These are phyloP conservation scores for Neurospora sp. DNA, from an alignment of 495 filamentous ascomycete species.

Conservation along the genomic window DNA sequence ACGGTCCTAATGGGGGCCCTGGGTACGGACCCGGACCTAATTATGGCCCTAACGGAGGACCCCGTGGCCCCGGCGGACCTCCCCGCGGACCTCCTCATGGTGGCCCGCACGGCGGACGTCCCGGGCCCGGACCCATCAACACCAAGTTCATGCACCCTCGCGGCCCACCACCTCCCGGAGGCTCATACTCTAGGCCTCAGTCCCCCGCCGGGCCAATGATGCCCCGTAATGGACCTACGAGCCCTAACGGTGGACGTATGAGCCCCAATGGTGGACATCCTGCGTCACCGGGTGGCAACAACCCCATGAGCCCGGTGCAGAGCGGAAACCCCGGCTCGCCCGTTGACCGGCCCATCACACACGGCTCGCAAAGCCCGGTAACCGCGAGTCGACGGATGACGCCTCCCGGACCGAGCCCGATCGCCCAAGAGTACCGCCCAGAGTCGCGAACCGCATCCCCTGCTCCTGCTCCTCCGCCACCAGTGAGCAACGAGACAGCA, in stretches of 20 bases:
- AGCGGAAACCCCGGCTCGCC: background rate
- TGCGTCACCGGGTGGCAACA: background rate
- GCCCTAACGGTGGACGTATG: slow-evolving; percentile 30
- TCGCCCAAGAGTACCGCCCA: slow-evolving; percentile 38
- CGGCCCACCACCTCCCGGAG: slow-evolving; percentile 4
- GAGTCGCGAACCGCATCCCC: slow-evolving; percentile 2
- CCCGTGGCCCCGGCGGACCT: background rate
- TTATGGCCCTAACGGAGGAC: background rate
- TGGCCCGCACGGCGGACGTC: slow-evolving; percentile 14
- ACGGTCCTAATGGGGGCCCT: slow-evolving; percentile 2
- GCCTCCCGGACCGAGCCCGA: slow-evolving; percentile 51
- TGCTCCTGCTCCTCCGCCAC: slow-evolving; percentile 19
- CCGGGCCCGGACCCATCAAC: background rate
- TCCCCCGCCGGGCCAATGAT: slow-evolving; percentile 17
- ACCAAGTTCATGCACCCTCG: background rate
- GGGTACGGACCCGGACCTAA: too few species aligned
- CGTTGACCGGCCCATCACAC: background rate
- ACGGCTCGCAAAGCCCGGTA: slow-evolving; percentile 23
- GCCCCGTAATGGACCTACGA: slow-evolving; percentile 34
- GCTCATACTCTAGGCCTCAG: slow-evolving; percentile 17
- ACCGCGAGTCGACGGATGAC: slow-evolving; percentile 32
- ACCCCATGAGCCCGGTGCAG: background rate
- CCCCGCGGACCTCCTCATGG: slow-evolving; percentile 2
- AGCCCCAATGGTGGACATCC: slow-evolving; percentile 12
- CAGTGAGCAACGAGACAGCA: slow-evolving; percentile 35